Evolutionary conservation across 164 flowering plant species (phyloP).

Genomic region (Nelumbo lutea): DNA sequence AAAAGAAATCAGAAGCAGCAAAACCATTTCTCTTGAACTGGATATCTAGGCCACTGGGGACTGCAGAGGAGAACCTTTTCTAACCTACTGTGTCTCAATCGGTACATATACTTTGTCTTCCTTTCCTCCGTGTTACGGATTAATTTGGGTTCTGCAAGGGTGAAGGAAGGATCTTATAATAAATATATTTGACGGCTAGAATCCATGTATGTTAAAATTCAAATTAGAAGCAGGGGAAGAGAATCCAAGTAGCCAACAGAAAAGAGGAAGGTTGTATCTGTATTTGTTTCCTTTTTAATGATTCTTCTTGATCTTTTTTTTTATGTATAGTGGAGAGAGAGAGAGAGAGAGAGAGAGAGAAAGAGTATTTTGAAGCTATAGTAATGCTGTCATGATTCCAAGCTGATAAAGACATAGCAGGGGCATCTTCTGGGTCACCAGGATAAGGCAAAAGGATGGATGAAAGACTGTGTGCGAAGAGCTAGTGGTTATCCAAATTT

Average conservation of each 20-base stretch:
- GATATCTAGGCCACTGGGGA: no score
- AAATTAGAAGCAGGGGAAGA: not conserved
- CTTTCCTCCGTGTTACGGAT: not conserved
- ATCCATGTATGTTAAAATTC: not conserved
- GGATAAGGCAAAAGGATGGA: slow-evolving; percentile 13
- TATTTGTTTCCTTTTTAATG: not conserved
- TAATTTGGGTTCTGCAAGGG: no score
- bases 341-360: not conserved
- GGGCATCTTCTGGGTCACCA: slow-evolving; percentile 21
- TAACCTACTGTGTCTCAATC: not conserved
- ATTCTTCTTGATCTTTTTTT: slow-evolving; percentile 6
- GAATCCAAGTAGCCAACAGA: not conserved
- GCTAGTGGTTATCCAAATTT: not conserved
- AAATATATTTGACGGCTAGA: not conserved
- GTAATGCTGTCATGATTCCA: slow-evolving; percentile 17
- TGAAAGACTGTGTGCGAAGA: not conserved
- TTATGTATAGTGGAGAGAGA: no score
- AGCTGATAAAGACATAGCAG: slow-evolving; percentile 15
- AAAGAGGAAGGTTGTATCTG: not conserved
- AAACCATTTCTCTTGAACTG: not conserved
- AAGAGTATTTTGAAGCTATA: slow-evolving; percentile 7
- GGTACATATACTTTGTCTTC: not conserved
- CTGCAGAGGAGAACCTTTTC: not conserved
- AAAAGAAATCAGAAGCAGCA: slow-evolving; percentile 9
- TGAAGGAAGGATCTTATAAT: not conserved